Conservation (phyloP, 306 rosid genomes). For the Astragalus membranaceus region DNA sequence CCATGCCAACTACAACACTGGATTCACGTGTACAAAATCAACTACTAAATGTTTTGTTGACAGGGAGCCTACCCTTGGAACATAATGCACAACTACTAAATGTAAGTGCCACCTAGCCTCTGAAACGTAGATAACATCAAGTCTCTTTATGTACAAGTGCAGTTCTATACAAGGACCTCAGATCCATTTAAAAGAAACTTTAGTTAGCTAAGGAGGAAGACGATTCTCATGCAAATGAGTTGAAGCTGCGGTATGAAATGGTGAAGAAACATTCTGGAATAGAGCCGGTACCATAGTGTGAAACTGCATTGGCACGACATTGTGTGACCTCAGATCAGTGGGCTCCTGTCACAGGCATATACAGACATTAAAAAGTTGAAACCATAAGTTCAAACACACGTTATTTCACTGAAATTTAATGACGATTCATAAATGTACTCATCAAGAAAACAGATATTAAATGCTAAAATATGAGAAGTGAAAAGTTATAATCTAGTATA, state of each 20-base stretch:
- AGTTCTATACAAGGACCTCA: constrained; percentile 9
- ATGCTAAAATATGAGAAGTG: neutral
- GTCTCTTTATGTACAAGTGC: constrained; percentile 20
- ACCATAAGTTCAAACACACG: constrained; percentile 6
- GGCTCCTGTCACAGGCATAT: constrained; percentile 33
- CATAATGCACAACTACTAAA: neutral
- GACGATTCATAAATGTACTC: neutral
- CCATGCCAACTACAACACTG: too few species aligned
- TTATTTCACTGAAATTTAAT: neutral
- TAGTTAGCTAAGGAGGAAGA: constrained; percentile 35
- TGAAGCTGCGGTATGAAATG: constrained; percentile 31
- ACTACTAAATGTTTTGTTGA: too few species aligned
- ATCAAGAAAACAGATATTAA: constrained; percentile 10
- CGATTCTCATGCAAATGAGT: constrained; percentile 41
- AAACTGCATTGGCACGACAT: constrained; percentile 39
- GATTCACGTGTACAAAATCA: neutral
- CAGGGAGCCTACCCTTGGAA: neutral
- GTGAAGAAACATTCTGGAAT: constrained; percentile 34
- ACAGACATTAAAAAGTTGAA: neutral
- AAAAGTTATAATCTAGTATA: neutral
- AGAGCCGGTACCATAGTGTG: constrained; percentile 40
- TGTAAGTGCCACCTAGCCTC: neutral
- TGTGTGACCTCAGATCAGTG: constrained; percentile 29
- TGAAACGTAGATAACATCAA: neutral
- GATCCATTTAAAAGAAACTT: neutral